Conservation (phyloP, 139 green algal genomes). For the Picochlorum sp. region DNA sequence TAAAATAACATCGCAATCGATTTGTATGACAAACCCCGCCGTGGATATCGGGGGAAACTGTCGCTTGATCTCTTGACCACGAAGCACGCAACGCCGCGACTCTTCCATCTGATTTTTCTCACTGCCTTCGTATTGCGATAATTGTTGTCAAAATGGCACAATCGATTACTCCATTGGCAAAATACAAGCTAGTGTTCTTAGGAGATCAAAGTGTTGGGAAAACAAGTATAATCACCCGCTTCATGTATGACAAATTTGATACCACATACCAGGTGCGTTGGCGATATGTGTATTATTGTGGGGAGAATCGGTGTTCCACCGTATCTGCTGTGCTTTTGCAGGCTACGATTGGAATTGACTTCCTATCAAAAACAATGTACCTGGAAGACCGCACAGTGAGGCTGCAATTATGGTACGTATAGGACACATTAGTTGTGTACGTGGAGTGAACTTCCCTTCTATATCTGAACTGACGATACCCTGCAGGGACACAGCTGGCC, state of each 20-base stretch:
- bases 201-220: constrained; percentile 90
- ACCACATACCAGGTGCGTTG: constrained; percentile 92
- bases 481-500: constrained; percentile 91
- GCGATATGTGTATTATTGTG: neutral
- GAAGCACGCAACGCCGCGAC: too few relatives aligned
- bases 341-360: constrained; percentile 99
- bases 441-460: too few relatives aligned
- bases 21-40: too few relatives aligned
- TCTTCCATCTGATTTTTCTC: too few relatives aligned
- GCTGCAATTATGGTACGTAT: constrained; percentile 90
- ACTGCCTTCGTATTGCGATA: too few relatives aligned
- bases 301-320: too few relatives aligned
- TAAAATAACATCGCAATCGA: too few relatives aligned
- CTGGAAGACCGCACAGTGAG: constrained; percentile 96
- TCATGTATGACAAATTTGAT: constrained; percentile 99
- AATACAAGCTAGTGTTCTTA: constrained; percentile 98
- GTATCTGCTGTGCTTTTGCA: constrained; percentile 24
- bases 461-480: neutral
- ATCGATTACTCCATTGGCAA: constrained; percentile 75
- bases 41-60: too few relatives aligned
- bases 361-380: constrained; percentile 99
- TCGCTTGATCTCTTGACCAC: too few relatives aligned
- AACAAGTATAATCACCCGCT: constrained; percentile 97
- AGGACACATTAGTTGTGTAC: neutral
- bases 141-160: neutral